Base-by-base conservation (phyloP, 2,329 filamentous ascomycete genomes). In the Cladophialophora exuberans region DNA sequence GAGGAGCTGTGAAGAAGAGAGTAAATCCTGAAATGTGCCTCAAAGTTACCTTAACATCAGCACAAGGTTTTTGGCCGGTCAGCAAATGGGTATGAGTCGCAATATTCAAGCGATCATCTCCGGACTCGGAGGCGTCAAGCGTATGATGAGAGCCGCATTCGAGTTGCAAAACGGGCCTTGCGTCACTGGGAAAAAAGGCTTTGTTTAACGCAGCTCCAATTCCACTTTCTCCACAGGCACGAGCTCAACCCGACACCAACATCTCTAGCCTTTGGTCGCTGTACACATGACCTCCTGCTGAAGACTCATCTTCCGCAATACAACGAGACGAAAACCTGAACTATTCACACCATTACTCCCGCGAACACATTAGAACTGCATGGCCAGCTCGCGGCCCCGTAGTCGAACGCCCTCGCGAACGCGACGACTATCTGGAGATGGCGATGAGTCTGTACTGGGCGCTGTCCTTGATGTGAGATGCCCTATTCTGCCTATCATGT, bases 381-480 rank as follows among this genome's bases (percentile, higher is more conserved):
- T 77, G 75, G 75, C 74, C 66, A 72, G 70, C 57, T 57, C 60
- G 49, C 56, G 54, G 33, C 67, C 72, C 59, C 55, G 63, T 49
- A 72, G 72, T 61, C 75, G 73, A 53, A 71, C 77, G 72, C 74
- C 72, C 50, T 77, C 75, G 52, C 73, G 72, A 48, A 71, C 74
- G 54, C 70, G 72, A 61, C 60, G 57, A 43, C 54, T 60, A 36
- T 67, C 69, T 63, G 70, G 70, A 58, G 74, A 76, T 48, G 73
- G 75, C 55, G 72, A 72, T 47, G 65, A 67, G 11, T 67, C 67
- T 39, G 68, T 78, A 55, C 67, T 79, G 64, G 75, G 76, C 48
- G 76, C 75, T 55, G 75, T 76, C 52, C 66, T 79, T 50, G 77
- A 76, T 63, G 76, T 79, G 41, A 54, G 48, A 13, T 22, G 20